Percentiles rank a stretch among this genome's conserved stretches.
Conservation (phyloP, 768 basidiomycete genomes). For the Sutorius australiensis region DNA sequence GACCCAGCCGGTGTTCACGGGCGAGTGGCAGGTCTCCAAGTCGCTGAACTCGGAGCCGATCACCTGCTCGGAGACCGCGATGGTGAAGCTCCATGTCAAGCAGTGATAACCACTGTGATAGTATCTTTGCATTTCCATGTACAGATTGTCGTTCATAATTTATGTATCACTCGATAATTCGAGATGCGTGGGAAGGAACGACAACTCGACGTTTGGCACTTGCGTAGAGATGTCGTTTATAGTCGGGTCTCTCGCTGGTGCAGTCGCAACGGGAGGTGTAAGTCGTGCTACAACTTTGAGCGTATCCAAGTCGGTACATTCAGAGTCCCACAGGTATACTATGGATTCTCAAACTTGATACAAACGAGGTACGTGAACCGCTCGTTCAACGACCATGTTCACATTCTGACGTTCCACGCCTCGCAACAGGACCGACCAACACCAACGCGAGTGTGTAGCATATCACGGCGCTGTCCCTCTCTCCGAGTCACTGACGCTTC, state of each 20-base stretch:
- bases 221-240: constrained; percentile 50
- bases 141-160: constrained; percentile 5
- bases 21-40: constrained; percentile 22
- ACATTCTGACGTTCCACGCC: background rate
- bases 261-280: constrained; percentile 65
- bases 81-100: constrained; percentile 27
- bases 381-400: background rate
- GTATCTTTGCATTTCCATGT: constrained; percentile 8
- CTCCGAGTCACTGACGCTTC: no score
- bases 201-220: background rate
- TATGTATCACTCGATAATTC: constrained; percentile 3
- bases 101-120: constrained; percentile 5
- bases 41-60: constrained; percentile 8
- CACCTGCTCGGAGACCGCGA: constrained; percentile 15
- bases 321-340: constrained; percentile 48
- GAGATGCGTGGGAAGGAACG: constrained; percentile 9
- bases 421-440: constrained; percentile 47
- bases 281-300: constrained; percentile 7
- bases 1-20: constrained; percentile 34
- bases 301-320: no score
- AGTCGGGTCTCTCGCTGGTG: constrained; percentile 65
- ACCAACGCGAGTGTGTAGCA: constrained; percentile 45
- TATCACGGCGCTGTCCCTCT: no score
- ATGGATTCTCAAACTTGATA: constrained; percentile 66
- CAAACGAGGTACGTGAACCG: constrained; percentile 41